Evolutionary conservation across 2,329 filamentous ascomycete genomes (phyloP).

Genomic region (Pezicula radicicola): DNA sequence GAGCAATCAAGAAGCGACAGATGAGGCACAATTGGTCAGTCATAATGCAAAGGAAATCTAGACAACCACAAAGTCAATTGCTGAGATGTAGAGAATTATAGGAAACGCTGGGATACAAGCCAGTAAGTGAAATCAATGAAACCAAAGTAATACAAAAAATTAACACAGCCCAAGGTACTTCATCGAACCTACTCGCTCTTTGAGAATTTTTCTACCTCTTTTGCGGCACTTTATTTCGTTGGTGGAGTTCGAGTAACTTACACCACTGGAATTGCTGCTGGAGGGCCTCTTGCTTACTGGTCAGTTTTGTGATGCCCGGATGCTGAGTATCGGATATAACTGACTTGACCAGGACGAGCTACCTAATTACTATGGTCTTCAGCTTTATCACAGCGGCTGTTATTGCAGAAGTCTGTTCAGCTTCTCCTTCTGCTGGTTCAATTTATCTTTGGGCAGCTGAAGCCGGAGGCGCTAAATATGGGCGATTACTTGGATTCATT

Average conservation of each 20-base stretch:
- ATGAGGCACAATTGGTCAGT: neutral
- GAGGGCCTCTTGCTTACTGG: constrained; percentile 60
- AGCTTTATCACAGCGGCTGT: constrained; percentile 59
- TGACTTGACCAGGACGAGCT: constrained; percentile 46
- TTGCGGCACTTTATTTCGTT: constrained; percentile 59
- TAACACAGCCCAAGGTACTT: constrained; percentile 23
- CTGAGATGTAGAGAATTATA: constrained; percentile 11
- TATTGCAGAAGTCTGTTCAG: constrained; percentile 54
- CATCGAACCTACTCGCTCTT: constrained; percentile 54
- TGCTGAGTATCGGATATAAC: constrained; percentile 8
- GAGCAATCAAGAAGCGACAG: neutral
- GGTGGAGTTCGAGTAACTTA: constrained; percentile 59
- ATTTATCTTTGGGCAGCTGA: constrained; percentile 48
- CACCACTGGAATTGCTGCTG: constrained; percentile 59
- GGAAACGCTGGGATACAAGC: constrained; percentile 52
- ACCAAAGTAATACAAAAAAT: neutral
- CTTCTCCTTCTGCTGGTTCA: constrained; percentile 31
- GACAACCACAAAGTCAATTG: neutral
- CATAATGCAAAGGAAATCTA: neutral
- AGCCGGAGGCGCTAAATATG: constrained; percentile 39
- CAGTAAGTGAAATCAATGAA: constrained; percentile 34
- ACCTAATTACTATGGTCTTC: constrained; percentile 56
- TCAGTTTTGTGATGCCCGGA: constrained; percentile 19
- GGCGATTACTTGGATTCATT: constrained; percentile 32
- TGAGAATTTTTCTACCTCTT: constrained; percentile 58